Percentiles rank a stretch among this genome's conserved stretches.
These are phyloP conservation scores for Diaporthe vexans DNA, from an alignment of 2,329 filamentous ascomycete species.

Conservation along the genomic window DNA sequence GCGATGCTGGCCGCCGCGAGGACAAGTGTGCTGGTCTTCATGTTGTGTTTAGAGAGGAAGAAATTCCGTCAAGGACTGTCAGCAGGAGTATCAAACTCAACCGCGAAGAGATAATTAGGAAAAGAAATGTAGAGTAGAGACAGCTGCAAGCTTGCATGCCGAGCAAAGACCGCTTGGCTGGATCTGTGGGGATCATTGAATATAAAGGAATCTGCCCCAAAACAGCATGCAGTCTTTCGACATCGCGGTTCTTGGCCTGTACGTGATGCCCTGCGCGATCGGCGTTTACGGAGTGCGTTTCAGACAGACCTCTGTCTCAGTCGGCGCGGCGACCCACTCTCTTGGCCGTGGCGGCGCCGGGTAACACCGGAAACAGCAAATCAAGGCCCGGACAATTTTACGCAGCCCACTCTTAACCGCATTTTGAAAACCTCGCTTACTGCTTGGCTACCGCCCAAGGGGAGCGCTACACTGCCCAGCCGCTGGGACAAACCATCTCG, in stretches of 20 bases:
- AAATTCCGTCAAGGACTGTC: not conserved
- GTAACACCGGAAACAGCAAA: constrained; percentile 1
- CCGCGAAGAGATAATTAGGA: not conserved
- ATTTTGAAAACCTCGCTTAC: not conserved
- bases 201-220: not conserved
- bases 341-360: not conserved
- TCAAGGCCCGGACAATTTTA: not conserved
- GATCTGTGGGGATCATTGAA: not conserved
- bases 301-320: constrained; percentile 1
- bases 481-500: not conserved
- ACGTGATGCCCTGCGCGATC: constrained; percentile 5
- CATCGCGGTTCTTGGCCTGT: not conserved
- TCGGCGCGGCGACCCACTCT: constrained; percentile 24
- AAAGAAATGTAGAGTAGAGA: not conserved
- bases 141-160: not conserved
- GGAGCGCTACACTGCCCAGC: not conserved
- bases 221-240: not conserved
- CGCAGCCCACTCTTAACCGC: constrained; percentile 2
- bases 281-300: not conserved
- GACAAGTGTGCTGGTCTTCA: not conserved
- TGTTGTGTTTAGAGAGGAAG: not conserved
- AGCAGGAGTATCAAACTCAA: not conserved
- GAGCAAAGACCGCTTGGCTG: not conserved
- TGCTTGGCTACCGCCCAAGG: constrained; percentile 19
- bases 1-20: not conserved